phyloP scores from a whole-genome alignment of 352 stramenopile genomes.

The Phytopythium mirpurense region DNA sequence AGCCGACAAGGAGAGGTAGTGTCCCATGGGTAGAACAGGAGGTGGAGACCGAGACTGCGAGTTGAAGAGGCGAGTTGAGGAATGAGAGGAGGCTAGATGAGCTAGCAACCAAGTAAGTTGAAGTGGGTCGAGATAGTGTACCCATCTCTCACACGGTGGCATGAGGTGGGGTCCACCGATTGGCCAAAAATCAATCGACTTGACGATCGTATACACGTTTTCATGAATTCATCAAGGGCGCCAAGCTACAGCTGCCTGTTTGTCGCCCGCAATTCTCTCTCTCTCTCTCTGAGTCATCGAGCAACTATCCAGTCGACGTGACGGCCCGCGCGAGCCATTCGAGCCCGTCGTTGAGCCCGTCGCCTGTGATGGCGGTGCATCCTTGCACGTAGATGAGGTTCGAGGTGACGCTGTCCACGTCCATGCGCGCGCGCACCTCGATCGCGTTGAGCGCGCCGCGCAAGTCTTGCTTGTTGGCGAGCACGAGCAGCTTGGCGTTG shows the following conservation, averaged over 20 bases:
- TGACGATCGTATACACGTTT: too few species aligned
- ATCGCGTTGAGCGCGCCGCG: slow-evolving; percentile 19
- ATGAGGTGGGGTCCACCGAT: too few species aligned
- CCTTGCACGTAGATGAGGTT: slow-evolving; percentile 30
- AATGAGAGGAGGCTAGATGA: too few species aligned
- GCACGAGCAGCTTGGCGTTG: slow-evolving; percentile 36
- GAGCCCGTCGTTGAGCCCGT: slow-evolving; percentile 43
- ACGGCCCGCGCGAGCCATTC: slow-evolving; percentile 41
- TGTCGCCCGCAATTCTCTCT: too few species aligned
- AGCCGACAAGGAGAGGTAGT: slow-evolving; percentile 28
- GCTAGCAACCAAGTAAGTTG: too few species aligned
- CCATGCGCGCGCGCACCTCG: slow-evolving; percentile 27
- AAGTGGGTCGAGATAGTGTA: too few species aligned
- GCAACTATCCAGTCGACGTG: slow-evolving; percentile 1
- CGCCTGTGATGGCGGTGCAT: slow-evolving; percentile 21
- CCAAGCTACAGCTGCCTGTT: too few species aligned
- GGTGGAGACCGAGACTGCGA: not conserved
- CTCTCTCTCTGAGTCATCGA: not conserved
- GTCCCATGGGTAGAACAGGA: slow-evolving; percentile 27
- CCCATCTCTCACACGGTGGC: too few species aligned
- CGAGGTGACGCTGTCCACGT: slow-evolving; percentile 28
- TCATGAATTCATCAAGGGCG: too few species aligned
- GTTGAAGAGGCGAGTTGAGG: not conserved
- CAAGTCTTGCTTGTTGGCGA: slow-evolving; percentile 51
- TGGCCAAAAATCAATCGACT: too few species aligned